Evolutionary conservation across 805 yeast genomes (phyloP), one percentile per base, ranked within the genome.

Genomic region (Groenewaldozyma tartarivorans): DNA sequence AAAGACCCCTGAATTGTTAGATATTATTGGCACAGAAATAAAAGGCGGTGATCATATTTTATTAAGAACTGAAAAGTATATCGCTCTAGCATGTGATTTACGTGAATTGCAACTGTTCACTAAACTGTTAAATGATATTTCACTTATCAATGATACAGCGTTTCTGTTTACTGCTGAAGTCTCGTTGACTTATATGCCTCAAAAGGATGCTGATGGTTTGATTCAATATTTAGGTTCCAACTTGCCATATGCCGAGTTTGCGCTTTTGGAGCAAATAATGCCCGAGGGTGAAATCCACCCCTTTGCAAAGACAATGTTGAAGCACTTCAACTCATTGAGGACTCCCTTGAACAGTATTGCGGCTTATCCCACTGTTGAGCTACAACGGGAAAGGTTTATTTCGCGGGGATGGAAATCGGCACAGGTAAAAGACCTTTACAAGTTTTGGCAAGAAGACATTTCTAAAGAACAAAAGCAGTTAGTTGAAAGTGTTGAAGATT

Each of bases 101-200:
- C 74, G 79, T 39, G 49, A 49, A 1, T 49, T 68, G 4, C 78
- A 72, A 44, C 46, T 58, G 16, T 45, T 55, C 33, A 53, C 39
- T 18, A 52, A 45, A 21, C 48, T 57, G 1, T 38, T 61, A n/a
- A 30, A 44, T 9, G 15, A 39, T 5, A 36, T 51, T 22, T 47
- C 43, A 22, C 40, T 46, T 5, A 38, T 40, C 4, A 43, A 44
- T 5, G 38, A 43, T n/a, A 32, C 49, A 13, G 37, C 47, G 13
- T 42, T 53, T 35, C 66, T 83, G 2, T 84, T 80, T 53, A 68
- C 85, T 31, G 90, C 94, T 1, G 94, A 83, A 56, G 94, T 84
- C 3, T 82, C 94, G 0, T 60, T 84, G 41, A 87, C 90, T 0
- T 84, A 83, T 56, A 83, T 84, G 92, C 64, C 68, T 30, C 78